Base-by-base conservation (phyloP, 768 basidiomycete genomes). In the Trametes villosa region DNA sequence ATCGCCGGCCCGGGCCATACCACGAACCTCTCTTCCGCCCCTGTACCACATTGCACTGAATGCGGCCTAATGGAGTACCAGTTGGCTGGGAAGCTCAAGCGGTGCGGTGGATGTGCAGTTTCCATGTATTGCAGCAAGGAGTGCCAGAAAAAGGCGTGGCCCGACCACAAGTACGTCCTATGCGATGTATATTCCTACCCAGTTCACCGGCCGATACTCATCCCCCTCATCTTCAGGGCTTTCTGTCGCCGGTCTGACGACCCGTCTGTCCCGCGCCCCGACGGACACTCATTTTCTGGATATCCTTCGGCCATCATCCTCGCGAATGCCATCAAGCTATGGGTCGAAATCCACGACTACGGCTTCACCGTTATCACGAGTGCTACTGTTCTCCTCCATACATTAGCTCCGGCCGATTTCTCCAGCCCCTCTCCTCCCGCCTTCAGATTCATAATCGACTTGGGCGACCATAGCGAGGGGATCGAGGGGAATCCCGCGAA, bases 321-420 rank as follows among this genome's bases (percentile, higher is more conserved):
- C 7, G 36, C 48, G 11, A 31, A 51, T 17, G 41, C 57, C 4
- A 50, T 58, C 49, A 51, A 42, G n/a, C 20, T 9, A n/a, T 58
- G 57, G 57, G 41, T 30, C 9, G 20, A 44, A 20, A 27, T 38
- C 26, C 57, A 58, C 48, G 18, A 38, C 18, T 58, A 49, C 40
- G 38, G 31, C 17, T 44, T 58, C 41, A 44, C 29, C 27, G 34
- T 41, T 2, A 42, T 51, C 48, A 44, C 57, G 38, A 51, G 52
- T 11, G 40, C 49, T 11, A 24, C 41, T 30, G 57, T 51, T 15
- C 48, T 58, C 29, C 57, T 58, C 20, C 30, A 42, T 6, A 41
- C 41, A 24, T 30, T 15, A 8, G 41, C 24, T 49, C n/a, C 18
- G 30, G 17, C 30, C 2, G 15, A 9, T 40, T 42, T 26, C 57